Base-by-base conservation (phyloP, 225 moss, liverwort and hornwort genomes). In the Lunularia cruciata region DNA sequence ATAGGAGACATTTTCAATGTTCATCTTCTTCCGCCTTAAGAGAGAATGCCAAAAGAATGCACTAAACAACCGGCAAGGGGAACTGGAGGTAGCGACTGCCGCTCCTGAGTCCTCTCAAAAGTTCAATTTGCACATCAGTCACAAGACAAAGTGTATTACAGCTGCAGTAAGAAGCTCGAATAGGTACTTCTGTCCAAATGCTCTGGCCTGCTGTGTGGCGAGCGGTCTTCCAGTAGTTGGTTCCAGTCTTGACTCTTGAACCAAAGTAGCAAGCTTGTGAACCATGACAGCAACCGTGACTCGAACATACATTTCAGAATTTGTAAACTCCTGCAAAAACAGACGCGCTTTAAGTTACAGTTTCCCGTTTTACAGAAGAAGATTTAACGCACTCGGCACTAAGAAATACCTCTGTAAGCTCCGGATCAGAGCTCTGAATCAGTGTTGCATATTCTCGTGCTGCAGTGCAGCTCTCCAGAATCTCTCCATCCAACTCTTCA, bases 211-310 rank as follows among this genome's bases (percentile, higher is more conserved):
- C 46, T 76, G 73, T 53, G 39, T 79, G 76, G 61, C 71, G 39
- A 70, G 64, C 47, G 67, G 26, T 57, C 42, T 48, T 53, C 67
- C 39, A 20, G 33, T 48, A 61, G 73, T 63, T 35, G 62, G 40
- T 37, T 67, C 74, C 26, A 60, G 47, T 34, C 74, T 64, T 76
- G 80, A 58, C 34, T 69, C 52, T 69, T 84, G 79, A 53, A 82
- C 79, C 59, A 86, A 34, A 77, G 70, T 76, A 63, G 89, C 83
- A 47, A 91, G 64, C 72, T 89, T 66, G 75, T 94, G 81, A 47
- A 91, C 78, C 94, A 94, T 89, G 64, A 87, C 73, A 39, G 91
- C 89, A 45, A 91, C 75, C 56, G 84, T 77, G 36, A 94, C 75
- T 67, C 86, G 87, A 52, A 83, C 78, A 64, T 83, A 81, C 77